Percentiles rank a stretch among this genome's conserved stretches.
Conservation (phyloP, 306 rosid species). For the Ammopiptanthus mongolicus region DNA sequence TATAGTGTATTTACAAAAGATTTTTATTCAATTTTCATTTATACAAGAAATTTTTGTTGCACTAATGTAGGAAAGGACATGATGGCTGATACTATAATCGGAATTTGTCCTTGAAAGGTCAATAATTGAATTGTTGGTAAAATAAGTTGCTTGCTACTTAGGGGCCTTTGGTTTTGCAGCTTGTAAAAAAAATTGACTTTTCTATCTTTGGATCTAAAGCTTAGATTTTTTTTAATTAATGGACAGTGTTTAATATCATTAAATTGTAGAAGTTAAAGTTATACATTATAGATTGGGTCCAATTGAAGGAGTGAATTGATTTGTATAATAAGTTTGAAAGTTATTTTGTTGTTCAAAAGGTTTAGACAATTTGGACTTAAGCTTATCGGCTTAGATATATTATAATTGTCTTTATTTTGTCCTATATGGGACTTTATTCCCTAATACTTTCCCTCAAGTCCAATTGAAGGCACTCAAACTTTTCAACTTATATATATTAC, state of each 20-base stretch:
- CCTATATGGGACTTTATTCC: no score
- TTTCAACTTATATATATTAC: no score
- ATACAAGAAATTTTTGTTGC: slow-evolving; percentile 16
- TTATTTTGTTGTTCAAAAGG: no score
- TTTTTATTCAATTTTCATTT: slow-evolving; percentile 15
- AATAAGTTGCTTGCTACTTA: neutral
- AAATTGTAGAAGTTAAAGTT: no score
- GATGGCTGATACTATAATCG: neutral
- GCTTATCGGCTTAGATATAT: no score
- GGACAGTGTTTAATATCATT: neutral
- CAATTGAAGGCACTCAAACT: no score
- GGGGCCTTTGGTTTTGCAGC: neutral
- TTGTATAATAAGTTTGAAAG: no score
- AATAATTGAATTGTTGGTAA: neutral
- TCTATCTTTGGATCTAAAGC: neutral
- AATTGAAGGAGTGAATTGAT: no score
- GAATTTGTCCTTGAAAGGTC: neutral
- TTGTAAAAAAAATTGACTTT: neutral
- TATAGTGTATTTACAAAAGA: slow-evolving; percentile 28
- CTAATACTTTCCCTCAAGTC: no score
- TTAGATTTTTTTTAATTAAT: neutral
- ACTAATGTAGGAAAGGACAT: neutral
- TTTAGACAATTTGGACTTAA: no score
- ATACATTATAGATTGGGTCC: no score
- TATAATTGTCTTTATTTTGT: no score